Percentiles rank a stretch among this genome's conserved stretches.
Conservation (phyloP, 2,329 filamentous ascomycete genomes). For the Neurospora sp. region DNA sequence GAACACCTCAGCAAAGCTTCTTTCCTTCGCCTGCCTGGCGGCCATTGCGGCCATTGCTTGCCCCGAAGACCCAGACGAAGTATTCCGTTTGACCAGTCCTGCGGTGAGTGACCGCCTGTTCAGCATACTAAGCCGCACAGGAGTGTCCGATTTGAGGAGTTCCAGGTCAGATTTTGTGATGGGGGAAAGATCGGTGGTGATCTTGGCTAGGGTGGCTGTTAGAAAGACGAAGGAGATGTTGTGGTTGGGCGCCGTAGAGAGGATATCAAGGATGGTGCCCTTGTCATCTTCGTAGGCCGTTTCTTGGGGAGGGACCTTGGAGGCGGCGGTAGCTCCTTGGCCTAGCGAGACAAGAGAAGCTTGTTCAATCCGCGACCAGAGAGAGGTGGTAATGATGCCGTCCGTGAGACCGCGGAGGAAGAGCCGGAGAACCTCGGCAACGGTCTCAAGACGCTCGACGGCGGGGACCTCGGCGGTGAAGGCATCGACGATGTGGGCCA, state of each 20-base stretch:
- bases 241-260: slow-evolving; percentile 63
- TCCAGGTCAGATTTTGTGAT: slow-evolving; percentile 29
- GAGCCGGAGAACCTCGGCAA: slow-evolving; percentile 60
- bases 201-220: slow-evolving; percentile 59
- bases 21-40: slow-evolving; percentile 51
- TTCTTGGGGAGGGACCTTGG: slow-evolving; percentile 20
- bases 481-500: slow-evolving; percentile 42
- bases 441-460: slow-evolving; percentile 61
- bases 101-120: slow-evolving; percentile 35
- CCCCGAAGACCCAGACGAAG: slow-evolving; percentile 7
- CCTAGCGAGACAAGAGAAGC: slow-evolving; percentile 23
- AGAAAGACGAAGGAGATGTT: slow-evolving; percentile 87
- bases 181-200: slow-evolving; percentile 38
- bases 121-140: slow-evolving; percentile 17
- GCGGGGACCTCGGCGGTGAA: slow-evolving; percentile 56
- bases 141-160: slow-evolving; percentile 19
- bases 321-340: slow-evolving; percentile 29
- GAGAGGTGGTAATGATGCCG: slow-evolving; percentile 59
- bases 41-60: slow-evolving; percentile 32
- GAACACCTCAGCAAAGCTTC: slow-evolving; percentile 55
- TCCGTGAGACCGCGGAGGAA: slow-evolving; percentile 71
- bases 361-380: slow-evolving; percentile 63
- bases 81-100: not conserved
- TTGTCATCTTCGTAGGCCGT: slow-evolving; percentile 34
- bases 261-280: slow-evolving; percentile 56